phyloP scores from a whole-genome alignment of 2,329 filamentous ascomycete genomes.

The Colletotrichum camelliae region DNA sequence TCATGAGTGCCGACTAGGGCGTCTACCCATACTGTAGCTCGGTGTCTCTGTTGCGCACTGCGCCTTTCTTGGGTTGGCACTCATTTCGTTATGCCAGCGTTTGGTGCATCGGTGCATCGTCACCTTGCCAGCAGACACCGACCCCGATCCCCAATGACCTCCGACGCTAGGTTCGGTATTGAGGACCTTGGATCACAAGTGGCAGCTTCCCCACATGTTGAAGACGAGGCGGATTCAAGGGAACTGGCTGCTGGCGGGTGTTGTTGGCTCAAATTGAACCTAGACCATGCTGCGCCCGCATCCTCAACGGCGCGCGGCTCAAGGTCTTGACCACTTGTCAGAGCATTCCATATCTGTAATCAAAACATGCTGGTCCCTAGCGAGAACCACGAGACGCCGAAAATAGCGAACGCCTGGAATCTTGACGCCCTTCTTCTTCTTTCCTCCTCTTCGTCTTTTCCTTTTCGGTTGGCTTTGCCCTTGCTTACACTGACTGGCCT shows the following conservation, averaged over 20 bases:
- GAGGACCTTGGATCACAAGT: not conserved
- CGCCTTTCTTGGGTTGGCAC: not conserved
- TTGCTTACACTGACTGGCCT: not conserved
- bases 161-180: not conserved
- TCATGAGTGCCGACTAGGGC: not conserved
- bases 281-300: not conserved
- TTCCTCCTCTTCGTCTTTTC: not conserved
- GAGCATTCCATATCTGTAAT: not conserved
- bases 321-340: not conserved
- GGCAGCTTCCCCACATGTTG: not conserved
- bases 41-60: not conserved
- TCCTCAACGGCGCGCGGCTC: not conserved
- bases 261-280: not conserved
- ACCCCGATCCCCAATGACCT: not conserved
- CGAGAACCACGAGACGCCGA: not conserved
- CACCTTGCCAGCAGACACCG: not conserved
- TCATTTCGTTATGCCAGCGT: not conserved
- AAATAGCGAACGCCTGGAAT: not conserved
- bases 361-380: not conserved
- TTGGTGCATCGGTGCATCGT: not conserved
- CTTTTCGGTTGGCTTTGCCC: not conserved
- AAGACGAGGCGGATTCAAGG: not conserved
- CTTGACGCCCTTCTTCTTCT: not conserved
- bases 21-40: not conserved
- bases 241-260: not conserved